Percentiles rank a stretch among this genome's conserved stretches.
Evolutionary conservation across 202 grass and related monocot species (phyloP).

Genomic region (Setaria italica): DNA sequence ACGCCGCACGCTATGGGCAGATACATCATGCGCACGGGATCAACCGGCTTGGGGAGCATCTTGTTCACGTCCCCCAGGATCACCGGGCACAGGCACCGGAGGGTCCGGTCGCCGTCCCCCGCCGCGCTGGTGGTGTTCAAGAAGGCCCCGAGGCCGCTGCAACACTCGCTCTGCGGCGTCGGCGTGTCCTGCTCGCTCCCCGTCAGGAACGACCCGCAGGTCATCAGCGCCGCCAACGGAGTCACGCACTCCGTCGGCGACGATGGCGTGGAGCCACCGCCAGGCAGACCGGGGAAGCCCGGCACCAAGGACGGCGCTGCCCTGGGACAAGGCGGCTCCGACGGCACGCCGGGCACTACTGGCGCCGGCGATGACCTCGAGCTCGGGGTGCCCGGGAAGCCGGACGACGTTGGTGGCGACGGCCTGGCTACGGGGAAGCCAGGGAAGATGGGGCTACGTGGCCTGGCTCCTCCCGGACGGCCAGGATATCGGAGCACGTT

Average conservation of each 20-base stretch:
- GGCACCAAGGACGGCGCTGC: background rate
- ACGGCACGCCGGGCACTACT: background rate
- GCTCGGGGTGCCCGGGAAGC: background rate
- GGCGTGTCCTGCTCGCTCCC: conserved; percentile 40
- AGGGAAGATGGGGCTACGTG: conserved; percentile 41
- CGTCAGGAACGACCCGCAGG: conserved; percentile 53
- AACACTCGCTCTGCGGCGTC: conserved; percentile 55
- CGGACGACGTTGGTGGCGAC: background rate
- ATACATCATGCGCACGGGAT: conserved; percentile 53
- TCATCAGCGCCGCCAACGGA: conserved; percentile 47
- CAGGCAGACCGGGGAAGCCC: background rate
- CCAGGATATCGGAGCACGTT: conserved; percentile 41
- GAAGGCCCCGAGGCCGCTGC: conserved; percentile 39
- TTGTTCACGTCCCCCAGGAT: conserved; percentile 54
- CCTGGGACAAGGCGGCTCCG: background rate
- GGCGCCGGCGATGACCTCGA: background rate
- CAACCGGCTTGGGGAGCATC: conserved; percentile 46
- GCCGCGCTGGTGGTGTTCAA: conserved; percentile 36
- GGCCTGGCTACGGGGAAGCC: conserved; percentile 21
- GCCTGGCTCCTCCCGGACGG: conserved; percentile 14
- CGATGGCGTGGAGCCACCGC: background rate
- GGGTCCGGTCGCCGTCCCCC: conserved; percentile 15
- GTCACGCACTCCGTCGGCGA: conserved; percentile 55
- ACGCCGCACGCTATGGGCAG: conserved; percentile 53
- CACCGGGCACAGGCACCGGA: conserved; percentile 55